A percentile compares a stretch with the other conserved stretches of the same genome.
phyloP scores from a whole-genome alignment of 106 monocot genomes.

The Gastrodia elata region DNA sequence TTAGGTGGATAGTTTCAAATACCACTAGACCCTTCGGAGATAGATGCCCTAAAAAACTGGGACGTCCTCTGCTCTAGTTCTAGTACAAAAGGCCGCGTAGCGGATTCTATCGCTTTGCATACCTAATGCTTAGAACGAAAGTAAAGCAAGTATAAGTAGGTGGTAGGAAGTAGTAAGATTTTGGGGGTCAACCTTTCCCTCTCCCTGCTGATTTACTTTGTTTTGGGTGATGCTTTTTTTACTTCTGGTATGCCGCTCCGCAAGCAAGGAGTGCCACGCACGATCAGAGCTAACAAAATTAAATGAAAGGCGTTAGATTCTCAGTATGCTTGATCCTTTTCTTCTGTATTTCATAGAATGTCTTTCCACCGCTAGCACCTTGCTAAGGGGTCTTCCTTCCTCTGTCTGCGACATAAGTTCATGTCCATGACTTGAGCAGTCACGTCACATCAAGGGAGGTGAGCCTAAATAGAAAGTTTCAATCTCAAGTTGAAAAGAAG shows the following conservation, averaged over 20 bases:
- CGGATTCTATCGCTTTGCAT: slow-evolving; percentile 1
- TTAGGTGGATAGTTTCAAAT: not conserved
- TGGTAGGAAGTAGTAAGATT: slow-evolving; percentile 9
- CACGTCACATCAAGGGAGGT: too few relatives aligned
- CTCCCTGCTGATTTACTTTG: not conserved
- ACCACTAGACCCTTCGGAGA: not conserved
- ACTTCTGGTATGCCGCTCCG: slow-evolving; percentile 8
- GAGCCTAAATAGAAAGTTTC: too few relatives aligned
- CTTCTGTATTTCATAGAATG: too few relatives aligned
- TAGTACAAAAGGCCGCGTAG: slow-evolving; percentile 4
- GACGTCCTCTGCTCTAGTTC: not conserved
- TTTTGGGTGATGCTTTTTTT: not conserved
- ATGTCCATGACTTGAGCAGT: too few relatives aligned
- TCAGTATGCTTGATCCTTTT: too few relatives aligned
- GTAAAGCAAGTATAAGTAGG: not conserved
- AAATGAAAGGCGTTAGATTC: too few relatives aligned
- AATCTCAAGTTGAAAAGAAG: too few relatives aligned
- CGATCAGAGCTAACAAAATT: slow-evolving; percentile 2
- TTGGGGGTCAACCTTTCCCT: too few relatives aligned
- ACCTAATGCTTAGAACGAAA: slow-evolving; percentile 6
- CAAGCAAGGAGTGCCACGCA: slow-evolving; percentile 13
- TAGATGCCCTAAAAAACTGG: not conserved
- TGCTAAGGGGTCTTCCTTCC: too few relatives aligned
- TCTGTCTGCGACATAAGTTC: too few relatives aligned
- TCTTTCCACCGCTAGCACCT: too few relatives aligned